Conservation (phyloP, 1,284 basidiomycete genomes). For the Cryptococcus floricola region DNA sequence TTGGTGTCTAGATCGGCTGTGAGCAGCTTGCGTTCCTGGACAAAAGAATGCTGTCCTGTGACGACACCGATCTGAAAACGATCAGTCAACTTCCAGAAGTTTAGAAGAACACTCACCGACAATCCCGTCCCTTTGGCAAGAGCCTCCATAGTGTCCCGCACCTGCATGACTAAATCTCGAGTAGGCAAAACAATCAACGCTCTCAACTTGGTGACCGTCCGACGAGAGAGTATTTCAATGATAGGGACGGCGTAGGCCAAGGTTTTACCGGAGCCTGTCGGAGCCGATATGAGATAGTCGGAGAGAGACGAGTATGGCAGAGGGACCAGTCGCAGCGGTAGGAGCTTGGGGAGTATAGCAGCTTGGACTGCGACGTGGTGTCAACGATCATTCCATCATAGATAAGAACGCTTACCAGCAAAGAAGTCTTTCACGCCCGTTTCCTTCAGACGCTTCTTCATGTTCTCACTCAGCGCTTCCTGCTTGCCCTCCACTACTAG, state of each 20-base stretch:
- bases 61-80: constrained; percentile 44
- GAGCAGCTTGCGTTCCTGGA: constrained; percentile 45
- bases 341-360: constrained; percentile 40
- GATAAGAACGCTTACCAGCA: constrained; percentile 61
- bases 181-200: constrained; percentile 92
- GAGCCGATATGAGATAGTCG: constrained; percentile 94
- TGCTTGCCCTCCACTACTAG: constrained; percentile 43
- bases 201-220: constrained; percentile 77
- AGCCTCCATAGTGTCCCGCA: constrained; percentile 83
- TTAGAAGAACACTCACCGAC: constrained; percentile 56
- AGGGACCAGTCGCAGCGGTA: constrained; percentile 51
- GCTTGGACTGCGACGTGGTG: constrained; percentile 43
- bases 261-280: constrained; percentile 96
- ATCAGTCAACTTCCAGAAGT: too few relatives aligned
- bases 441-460: constrained; percentile 62
- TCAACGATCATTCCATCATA: background rate
- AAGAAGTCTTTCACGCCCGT: constrained; percentile 78
- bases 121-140: constrained; percentile 80
- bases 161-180: constrained; percentile 89
- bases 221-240: constrained; percentile 71
- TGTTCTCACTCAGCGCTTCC: constrained; percentile 60
- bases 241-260: constrained; percentile 91
- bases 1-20: constrained; percentile 31
- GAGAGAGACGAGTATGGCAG: constrained; percentile 67
- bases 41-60: constrained; percentile 48